These are phyloP conservation scores for Larix sibirica DNA, from an alignment of 83 land plant species.

Conservation along the genomic window DNA sequence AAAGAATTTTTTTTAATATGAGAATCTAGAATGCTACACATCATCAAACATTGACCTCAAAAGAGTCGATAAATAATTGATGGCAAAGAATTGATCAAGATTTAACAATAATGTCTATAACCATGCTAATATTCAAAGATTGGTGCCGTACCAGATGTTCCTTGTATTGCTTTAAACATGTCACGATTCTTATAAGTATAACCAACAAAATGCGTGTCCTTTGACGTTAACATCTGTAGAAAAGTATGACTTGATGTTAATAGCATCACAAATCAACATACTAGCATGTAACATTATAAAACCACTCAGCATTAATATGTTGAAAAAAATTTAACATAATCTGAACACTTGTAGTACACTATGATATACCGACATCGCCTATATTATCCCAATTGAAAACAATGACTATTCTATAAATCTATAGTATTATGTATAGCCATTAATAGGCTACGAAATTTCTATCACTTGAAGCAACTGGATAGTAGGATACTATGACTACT, in stretches of 20 bases:
- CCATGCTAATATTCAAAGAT: not conserved
- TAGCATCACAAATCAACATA: conserved; percentile 4
- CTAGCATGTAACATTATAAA: not conserved
- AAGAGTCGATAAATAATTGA: not conserved
- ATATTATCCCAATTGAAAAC: too few relatives aligned
- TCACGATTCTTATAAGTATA: conserved; percentile 14
- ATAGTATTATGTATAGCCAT: too few relatives aligned
- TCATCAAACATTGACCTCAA: not conserved
- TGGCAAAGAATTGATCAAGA: not conserved
- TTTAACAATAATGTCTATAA: not conserved
- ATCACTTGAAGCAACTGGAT: too few relatives aligned
- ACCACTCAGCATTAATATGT: not conserved
- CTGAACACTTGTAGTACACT: not conserved
- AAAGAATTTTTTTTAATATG: not conserved
- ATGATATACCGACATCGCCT: not conserved
- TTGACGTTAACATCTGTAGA: conserved; percentile 16
- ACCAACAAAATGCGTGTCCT: conserved; percentile 17
- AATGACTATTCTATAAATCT: too few relatives aligned
- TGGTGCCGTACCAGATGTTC: conserved; percentile 4
- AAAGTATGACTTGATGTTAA: not conserved
- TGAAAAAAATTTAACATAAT: not conserved
- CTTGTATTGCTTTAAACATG: conserved; percentile 18
- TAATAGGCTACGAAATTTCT: too few relatives aligned
- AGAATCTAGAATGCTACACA: not conserved
- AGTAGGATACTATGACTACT: too few relatives aligned